phyloP scores from a whole-genome alignment of 306 rosid genomes.

The Trifolium fragiferum region DNA sequence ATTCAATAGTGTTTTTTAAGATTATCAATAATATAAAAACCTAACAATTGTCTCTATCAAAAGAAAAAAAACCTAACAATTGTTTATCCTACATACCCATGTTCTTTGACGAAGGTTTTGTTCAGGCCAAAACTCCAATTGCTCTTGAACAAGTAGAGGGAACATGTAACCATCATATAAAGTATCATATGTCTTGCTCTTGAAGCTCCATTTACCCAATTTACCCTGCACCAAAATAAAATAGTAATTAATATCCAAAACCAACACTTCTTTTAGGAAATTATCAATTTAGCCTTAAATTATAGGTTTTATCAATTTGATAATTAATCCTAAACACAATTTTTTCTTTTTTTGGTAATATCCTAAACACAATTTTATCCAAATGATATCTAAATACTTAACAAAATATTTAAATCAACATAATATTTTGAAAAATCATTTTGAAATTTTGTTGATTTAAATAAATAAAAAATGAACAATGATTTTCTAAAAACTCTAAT shows the following conservation, averaged over 20 bases:
- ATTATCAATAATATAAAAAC: neutral
- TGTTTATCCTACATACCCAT: conserved; percentile 61
- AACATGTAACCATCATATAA: conserved; percentile 89
- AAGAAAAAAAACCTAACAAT: neutral
- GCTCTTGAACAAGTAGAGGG: conserved; percentile 82
- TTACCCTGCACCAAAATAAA: conserved; percentile 52
- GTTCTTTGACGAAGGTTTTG: conserved; percentile 69
- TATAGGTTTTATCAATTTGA: neutral
- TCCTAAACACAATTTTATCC: neutral
- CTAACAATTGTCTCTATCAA: neutral
- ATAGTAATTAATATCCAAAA: neutral
- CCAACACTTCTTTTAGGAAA: neutral
- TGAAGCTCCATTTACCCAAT: conserved; percentile 91
- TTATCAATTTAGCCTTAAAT: neutral
- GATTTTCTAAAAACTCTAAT: too few species aligned
- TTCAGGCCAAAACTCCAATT: conserved; percentile 90
- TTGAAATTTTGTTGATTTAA: too few species aligned
- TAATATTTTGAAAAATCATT: neutral
- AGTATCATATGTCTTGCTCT: conserved; percentile 81
- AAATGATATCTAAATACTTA: neutral
- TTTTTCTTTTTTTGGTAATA: neutral
- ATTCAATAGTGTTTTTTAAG: too few species aligned
- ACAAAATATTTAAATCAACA: too few species aligned
- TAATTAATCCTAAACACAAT: neutral
- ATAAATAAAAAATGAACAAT: too few species aligned